A percentile compares a stretch with the other conserved stretches of the same genome.
Evolutionary conservation across 176 grass and related monocot species (phyloP).

Genomic region (Zoysia japonica): DNA sequence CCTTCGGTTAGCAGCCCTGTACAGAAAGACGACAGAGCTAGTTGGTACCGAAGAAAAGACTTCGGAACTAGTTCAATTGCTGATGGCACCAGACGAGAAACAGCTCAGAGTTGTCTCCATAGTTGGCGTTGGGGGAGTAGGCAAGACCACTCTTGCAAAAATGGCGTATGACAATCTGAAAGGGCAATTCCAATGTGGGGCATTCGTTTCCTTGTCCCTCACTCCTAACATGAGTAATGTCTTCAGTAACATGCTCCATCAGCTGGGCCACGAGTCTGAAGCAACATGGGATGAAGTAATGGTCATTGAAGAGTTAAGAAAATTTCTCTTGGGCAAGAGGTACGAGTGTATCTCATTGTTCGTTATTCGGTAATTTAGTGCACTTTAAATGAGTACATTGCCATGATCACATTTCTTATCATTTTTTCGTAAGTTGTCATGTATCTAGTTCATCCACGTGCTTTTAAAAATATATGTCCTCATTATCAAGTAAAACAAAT

Average conservation of each 20-base stretch:
- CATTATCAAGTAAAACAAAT: too few relatives aligned
- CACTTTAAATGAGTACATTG: too few relatives aligned
- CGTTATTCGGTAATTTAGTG: too few relatives aligned
- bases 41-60: background rate
- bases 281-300: background rate
- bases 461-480: too few relatives aligned
- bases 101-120: background rate
- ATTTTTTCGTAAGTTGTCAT: too few relatives aligned
- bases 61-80: background rate
- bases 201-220: background rate
- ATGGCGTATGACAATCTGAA: background rate
- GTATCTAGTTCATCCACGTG: too few relatives aligned
- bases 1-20: background rate
- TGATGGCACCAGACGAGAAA: background rate
- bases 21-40: background rate
- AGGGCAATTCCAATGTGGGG: background rate
- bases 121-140: constrained; percentile 2
- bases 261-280: background rate
- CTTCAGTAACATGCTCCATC: background rate
- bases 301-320: background rate
- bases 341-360: background rate
- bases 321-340: background rate
- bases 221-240: background rate
- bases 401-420: too few relatives aligned
- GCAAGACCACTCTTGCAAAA: constrained; percentile 18